Evolutionary conservation across 306 rosid species (phyloP), one percentile per base, ranked within the genome.

Genomic region (Comarum palustre): DNA sequence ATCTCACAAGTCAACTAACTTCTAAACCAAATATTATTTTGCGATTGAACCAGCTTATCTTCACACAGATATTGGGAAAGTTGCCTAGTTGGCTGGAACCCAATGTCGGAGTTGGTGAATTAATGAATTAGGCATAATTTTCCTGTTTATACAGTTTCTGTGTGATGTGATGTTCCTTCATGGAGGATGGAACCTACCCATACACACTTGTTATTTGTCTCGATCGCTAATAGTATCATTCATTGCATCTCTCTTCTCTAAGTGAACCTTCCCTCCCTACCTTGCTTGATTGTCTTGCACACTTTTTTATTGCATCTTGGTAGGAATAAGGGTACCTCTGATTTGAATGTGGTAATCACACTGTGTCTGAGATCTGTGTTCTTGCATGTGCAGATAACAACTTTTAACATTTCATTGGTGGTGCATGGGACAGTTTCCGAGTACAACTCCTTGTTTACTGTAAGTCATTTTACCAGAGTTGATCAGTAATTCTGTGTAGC

Each of bases 351-450:
- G 27, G 29, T 48, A 3, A 15, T 42, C 63, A 32, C 63, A 14
- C 39, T 36, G 58, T 74, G 58, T 72, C 43, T 38, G 66, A 82
- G 64, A 25, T 75, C 25, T 66, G 0, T 66, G 17, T 42, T 76
- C 32, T 84, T 73, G 69, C 73, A 61, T 68, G 69, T 73, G 76
- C 97, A 95, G 99, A 86, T 95, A 54, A 88, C 97, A 68, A 95
- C 99, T 73, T 95, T 95, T 86, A 90, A 92, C 69, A 87, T 95
- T 74, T 92, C 96, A 52, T 36, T 84, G 47, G 97, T 90, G 66
- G 93, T 87, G 73, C 96, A 57, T 31, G 99, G 99, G 78, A 95
- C 96, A 13, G 82, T 90, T 79, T 89, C 97, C 17, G 99, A 92
- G 84, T 84, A 76, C 73, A 79, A 79, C 59, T 63, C 86, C 62